phyloP scores from a whole-genome alignment of 345 rosid genomes.

The Hypericum perforatum region DNA sequence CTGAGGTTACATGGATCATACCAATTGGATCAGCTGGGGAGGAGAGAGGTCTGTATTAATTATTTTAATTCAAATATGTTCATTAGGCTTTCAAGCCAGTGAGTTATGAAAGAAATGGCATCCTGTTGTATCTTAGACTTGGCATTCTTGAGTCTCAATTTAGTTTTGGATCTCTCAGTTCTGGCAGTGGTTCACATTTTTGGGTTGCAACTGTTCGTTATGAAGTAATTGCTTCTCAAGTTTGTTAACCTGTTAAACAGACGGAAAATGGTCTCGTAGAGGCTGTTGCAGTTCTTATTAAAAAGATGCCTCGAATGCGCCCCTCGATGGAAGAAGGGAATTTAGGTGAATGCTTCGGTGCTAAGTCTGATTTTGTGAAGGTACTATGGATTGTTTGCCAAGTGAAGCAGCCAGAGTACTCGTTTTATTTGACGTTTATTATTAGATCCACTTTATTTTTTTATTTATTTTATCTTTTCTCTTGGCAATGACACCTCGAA shows the following conservation, averaged over 20 bases:
- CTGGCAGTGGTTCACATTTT: not conserved
- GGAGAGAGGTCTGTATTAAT: conserved; percentile 60
- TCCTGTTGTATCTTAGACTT: not conserved
- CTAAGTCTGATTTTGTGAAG: conserved; percentile 92
- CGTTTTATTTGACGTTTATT: conserved; percentile 2
- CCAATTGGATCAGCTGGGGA: conserved; percentile 77
- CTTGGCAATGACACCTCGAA: not conserved
- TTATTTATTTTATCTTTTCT: not conserved
- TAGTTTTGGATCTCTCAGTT: not conserved
- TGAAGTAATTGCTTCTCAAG: not conserved
- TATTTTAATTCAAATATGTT: not conserved
- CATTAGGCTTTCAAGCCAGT: not conserved
- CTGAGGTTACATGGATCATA: conserved; percentile 86
- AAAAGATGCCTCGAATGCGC: conserved; percentile 91
- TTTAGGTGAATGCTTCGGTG: conserved; percentile 71
- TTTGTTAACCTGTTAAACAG: conserved; percentile 34
- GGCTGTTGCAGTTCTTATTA: conserved; percentile 84
- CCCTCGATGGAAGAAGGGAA: conserved; percentile 52
- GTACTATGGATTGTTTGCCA: conserved; percentile 27
- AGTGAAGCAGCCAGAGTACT: not conserved
- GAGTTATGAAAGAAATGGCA: not conserved
- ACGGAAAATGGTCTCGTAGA: conserved; percentile 93
- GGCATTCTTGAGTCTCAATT: not conserved
- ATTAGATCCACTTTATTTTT: not conserved
- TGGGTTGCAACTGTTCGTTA: no score